A percentile compares a stretch with the other conserved stretches of the same genome.
Evolutionary conservation across 176 grass and related monocot species (phyloP).

Genomic region (Bonia amplexicaulis): DNA sequence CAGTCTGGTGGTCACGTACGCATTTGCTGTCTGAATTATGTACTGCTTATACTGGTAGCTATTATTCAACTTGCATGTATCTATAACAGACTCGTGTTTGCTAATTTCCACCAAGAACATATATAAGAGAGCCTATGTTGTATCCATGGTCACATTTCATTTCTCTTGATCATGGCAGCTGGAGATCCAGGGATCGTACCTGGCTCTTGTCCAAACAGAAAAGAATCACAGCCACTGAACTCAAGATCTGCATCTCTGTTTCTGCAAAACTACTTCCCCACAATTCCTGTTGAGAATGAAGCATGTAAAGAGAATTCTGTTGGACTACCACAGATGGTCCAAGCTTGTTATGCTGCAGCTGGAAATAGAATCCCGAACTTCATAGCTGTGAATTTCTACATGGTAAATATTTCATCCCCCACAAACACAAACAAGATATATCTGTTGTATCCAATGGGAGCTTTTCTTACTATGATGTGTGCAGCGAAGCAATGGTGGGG

Average conservation of each 20-base stretch:
- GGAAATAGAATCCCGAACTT: conserved; percentile 92
- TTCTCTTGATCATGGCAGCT: conserved; percentile 52
- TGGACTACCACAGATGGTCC: conserved; percentile 77
- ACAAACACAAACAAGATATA: neutral
- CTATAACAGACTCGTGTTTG: neutral
- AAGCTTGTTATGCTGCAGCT: conserved; percentile 78
- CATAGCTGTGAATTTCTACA: conserved; percentile 93
- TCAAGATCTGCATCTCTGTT: conserved; percentile 80
- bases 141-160: neutral
- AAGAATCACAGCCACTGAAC: conserved; percentile 85
- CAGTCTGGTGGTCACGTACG: neutral
- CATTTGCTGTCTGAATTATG: neutral
- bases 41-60: neutral
- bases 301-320: conserved; percentile 92
- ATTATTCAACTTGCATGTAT: neutral
- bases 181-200: conserved; percentile 85
- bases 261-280: conserved; percentile 91
- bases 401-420: conserved; percentile 38
- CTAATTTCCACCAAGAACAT: neutral
- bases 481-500: conserved; percentile 83
- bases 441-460: neutral
- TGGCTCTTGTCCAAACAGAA: conserved; percentile 83
- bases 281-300: conserved; percentile 76
- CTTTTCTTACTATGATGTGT: conserved; percentile 25
- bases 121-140: neutral